Base-by-base conservation (phyloP, 2,329 filamentous ascomycete genomes). In the Trichoderma polysporum region DNA sequence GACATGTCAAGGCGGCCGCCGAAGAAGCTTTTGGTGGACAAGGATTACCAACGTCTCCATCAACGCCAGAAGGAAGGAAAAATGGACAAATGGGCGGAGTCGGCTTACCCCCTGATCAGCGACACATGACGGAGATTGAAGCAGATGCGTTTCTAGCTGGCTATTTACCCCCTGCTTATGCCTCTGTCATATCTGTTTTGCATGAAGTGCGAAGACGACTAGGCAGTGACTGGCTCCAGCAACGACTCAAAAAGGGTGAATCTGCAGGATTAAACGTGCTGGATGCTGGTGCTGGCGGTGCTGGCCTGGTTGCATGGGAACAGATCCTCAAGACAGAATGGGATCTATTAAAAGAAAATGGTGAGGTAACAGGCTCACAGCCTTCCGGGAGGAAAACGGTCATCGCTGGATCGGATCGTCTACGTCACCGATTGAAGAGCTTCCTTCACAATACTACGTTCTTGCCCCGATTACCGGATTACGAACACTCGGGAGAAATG, bases 361-460 rank as follows among this genome's bases (percentile, higher is more conserved):
- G 81, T 0, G 78, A 82, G 35, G 76, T 74, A 0, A 70, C 72
- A 27, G 82, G 79, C 1, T 75, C 78, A 0, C 76, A 82, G 2
- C 86, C 88, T 1, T 82, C 85, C 3, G 91, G 92, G 1, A 93
- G 90, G 76, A 90, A 91, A 63, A 94, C 92, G 0, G 93, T 97
- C 1, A 80, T 98, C 3, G 88, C 91, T 2, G 93, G 89, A 0
- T 91, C 92, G 0, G 87, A 93, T 69, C 81, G 88, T 2, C 82
- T 99, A 31, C 88, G 93, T 19, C 84, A 91, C 66, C 90, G 93
- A 35, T 84, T 93, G 27, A 92, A 93, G 70, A 83, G 82, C 19
- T 86, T 98, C 69, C 81, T 99, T 13, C 86, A 96, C 41, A 90
- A 97, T 76, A 98, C 95, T 0, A 96, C 91, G 0, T 97, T 99